Evolutionary conservation across 2,329 filamentous ascomycete genomes (phyloP).

Genomic region (Colletotrichum caudatum): DNA sequence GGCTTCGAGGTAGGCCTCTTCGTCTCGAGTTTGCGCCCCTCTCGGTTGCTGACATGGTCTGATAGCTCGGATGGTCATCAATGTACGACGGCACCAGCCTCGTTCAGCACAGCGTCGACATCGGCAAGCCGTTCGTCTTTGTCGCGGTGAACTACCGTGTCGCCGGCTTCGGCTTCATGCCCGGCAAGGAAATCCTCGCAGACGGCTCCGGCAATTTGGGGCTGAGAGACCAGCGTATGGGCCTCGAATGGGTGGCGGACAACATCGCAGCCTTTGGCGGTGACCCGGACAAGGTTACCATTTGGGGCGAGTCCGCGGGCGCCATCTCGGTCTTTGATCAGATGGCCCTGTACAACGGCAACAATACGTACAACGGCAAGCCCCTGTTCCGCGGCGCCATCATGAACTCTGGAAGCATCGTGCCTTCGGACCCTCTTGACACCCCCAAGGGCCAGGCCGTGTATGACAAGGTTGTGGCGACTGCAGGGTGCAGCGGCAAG

Average conservation of each 20-base stretch:
- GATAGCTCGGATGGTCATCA: conserved; percentile 47
- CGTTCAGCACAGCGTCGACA: conserved; percentile 50
- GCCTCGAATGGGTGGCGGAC: conserved; percentile 72
- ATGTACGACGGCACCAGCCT: conserved; percentile 54
- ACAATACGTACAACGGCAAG: conserved; percentile 72
- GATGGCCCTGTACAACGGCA: conserved; percentile 70
- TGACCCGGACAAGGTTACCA: conserved; percentile 72
- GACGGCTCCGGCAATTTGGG: conserved; percentile 71
- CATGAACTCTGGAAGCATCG: conserved; percentile 69
- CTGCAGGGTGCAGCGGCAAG: conserved; percentile 65
- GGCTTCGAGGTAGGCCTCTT: conserved; percentile 53
- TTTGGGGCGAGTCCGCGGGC: conserved; percentile 73
- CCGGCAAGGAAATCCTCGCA: conserved; percentile 65
- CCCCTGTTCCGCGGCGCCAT: conserved; percentile 74
- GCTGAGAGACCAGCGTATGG: conserved; percentile 70
- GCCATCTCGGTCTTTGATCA: conserved; percentile 73
- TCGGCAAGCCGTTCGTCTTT: conserved; percentile 70
- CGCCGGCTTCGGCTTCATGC: conserved; percentile 71
- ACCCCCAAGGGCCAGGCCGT: conserved; percentile 65
- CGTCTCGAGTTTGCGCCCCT: neutral
- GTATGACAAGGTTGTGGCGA: conserved; percentile 64
- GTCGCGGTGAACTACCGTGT: conserved; percentile 75
- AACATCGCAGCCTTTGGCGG: conserved; percentile 76
- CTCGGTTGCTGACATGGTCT: conserved; percentile 2
- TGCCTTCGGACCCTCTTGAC: conserved; percentile 65